These are phyloP conservation scores for Cichorium intybus DNA, from an alignment of 140 eudicot genomes.

Conservation along the genomic window DNA sequence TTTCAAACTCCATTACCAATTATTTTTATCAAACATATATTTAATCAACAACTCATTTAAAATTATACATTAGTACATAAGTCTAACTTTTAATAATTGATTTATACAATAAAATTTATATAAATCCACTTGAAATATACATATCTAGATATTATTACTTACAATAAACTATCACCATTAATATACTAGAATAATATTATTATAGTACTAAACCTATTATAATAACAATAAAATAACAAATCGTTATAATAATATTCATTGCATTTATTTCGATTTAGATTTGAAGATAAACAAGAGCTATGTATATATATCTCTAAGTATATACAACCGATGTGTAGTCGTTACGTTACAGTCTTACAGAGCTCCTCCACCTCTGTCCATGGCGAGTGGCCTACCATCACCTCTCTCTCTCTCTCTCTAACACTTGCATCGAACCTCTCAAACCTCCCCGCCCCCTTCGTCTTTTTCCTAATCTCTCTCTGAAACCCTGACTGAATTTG, in stretches of 20 bases:
- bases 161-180: too few species aligned
- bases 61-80: too few species aligned
- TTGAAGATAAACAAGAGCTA: background rate
- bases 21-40: too few species aligned
- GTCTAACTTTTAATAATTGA: too few species aligned
- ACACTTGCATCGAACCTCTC: slow-evolving; percentile 18
- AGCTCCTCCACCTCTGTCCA: slow-evolving; percentile 18
- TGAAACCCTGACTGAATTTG: slow-evolving; percentile 1
- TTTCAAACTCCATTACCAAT: too few species aligned
- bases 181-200: too few species aligned
- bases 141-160: too few species aligned
- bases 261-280: background rate
- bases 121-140: too few species aligned
- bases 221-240: background rate
- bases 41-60: too few species aligned
- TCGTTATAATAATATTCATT: background rate
- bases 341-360: slow-evolving; percentile 38
- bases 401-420: slow-evolving; percentile 1
- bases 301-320: background rate
- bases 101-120: too few species aligned
- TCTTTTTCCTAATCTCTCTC: slow-evolving; percentile 27
- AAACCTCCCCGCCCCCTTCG: slow-evolving; percentile 9
- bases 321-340: slow-evolving; percentile 15
- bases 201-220: too few species aligned
- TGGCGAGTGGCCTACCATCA: slow-evolving; percentile 43